Percentiles rank a stretch among this genome's conserved stretches.
phyloP scores from a whole-genome alignment of 768 basidiomycete species.

The Russula sp. region DNA sequence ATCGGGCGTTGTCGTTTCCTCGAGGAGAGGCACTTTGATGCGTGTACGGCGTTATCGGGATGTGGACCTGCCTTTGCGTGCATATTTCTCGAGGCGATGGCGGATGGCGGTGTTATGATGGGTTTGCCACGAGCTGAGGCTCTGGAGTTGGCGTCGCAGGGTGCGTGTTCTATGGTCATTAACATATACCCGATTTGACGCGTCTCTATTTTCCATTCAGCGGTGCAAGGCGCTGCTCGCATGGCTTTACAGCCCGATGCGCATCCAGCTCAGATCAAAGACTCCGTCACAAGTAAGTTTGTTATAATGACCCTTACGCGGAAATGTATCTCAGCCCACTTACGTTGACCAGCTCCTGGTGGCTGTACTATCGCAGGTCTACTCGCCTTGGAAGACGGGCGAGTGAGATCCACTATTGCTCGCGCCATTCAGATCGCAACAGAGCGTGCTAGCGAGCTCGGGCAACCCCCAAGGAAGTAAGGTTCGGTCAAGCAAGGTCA shows the following conservation, averaged over 20 bases:
- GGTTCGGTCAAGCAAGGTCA: not conserved
- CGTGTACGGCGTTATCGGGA: conserved; percentile 93
- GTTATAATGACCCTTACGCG: not conserved
- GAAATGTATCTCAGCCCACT: conserved; percentile 11
- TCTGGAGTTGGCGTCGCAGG: conserved; percentile 92
- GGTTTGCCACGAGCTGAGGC: conserved; percentile 92
- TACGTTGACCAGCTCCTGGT: conserved; percentile 69
- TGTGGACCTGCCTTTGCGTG: conserved; percentile 97
- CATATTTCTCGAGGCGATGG: conserved; percentile 96
- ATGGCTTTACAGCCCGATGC: conserved; percentile 88
- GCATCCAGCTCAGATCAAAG: conserved; percentile 96
- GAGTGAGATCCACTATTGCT: conserved; percentile 91
- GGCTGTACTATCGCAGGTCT: conserved; percentile 99
- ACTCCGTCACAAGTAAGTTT: conserved; percentile 90
- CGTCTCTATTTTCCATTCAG: conserved; percentile 41
- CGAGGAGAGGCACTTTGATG: conserved; percentile 98
- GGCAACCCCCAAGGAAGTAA: conserved; percentile 60
- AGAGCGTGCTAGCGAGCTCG: conserved; percentile 80
- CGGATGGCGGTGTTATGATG: conserved; percentile 99
- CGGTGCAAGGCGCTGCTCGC: conserved; percentile 91
- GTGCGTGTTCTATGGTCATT: conserved; percentile 47
- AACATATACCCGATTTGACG: not conserved
- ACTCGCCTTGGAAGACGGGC: conserved; percentile 89
- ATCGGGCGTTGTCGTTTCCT: conserved; percentile 95
- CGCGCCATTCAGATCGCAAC: conserved; percentile 93